Conservation (phyloP, 257 asterid genomes). For the Cruciata laevipes region DNA sequence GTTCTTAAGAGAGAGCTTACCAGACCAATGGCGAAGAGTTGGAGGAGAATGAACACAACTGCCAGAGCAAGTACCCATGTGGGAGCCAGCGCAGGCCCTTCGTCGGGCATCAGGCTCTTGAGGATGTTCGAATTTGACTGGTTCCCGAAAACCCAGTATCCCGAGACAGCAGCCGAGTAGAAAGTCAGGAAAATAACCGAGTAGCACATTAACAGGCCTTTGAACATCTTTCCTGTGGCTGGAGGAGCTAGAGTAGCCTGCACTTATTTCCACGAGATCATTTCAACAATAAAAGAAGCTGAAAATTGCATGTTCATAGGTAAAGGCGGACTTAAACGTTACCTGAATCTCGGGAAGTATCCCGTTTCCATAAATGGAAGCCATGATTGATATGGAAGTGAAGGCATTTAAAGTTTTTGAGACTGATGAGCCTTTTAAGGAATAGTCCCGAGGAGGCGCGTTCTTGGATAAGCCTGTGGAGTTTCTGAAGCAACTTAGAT, state of each 20-base stretch:
- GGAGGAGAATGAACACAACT: slow-evolving; percentile 51
- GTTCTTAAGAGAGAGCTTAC: slow-evolving; percentile 27
- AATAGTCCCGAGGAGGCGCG: slow-evolving; percentile 73
- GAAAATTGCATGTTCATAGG: not conserved
- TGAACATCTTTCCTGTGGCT: slow-evolving; percentile 86
- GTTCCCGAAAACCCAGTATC: slow-evolving; percentile 91
- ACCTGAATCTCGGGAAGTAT: slow-evolving; percentile 96
- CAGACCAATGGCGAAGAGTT: slow-evolving; percentile 81
- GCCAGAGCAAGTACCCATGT: slow-evolving; percentile 67
- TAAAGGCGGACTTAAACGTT: not conserved
- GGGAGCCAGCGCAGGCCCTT: slow-evolving; percentile 72
- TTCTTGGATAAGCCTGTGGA: slow-evolving; percentile 52
- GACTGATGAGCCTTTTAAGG: slow-evolving; percentile 51
- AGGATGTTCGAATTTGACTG: slow-evolving; percentile 68
- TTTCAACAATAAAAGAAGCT: not conserved
- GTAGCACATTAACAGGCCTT: slow-evolving; percentile 88
- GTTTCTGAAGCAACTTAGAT: slow-evolving; percentile 12
- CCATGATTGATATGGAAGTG: slow-evolving; percentile 87
- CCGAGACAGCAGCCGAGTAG: slow-evolving; percentile 85
- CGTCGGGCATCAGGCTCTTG: slow-evolving; percentile 69
- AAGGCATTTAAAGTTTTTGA: slow-evolving; percentile 67
- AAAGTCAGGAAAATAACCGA: slow-evolving; percentile 73
- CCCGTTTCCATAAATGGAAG: slow-evolving; percentile 93
- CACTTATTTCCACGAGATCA: not conserved
- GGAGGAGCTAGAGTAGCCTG: slow-evolving; percentile 99